Base-by-base conservation (phyloP, 2,329 filamentous ascomycete genomes). In the Coniochaeta pulveracea region DNA sequence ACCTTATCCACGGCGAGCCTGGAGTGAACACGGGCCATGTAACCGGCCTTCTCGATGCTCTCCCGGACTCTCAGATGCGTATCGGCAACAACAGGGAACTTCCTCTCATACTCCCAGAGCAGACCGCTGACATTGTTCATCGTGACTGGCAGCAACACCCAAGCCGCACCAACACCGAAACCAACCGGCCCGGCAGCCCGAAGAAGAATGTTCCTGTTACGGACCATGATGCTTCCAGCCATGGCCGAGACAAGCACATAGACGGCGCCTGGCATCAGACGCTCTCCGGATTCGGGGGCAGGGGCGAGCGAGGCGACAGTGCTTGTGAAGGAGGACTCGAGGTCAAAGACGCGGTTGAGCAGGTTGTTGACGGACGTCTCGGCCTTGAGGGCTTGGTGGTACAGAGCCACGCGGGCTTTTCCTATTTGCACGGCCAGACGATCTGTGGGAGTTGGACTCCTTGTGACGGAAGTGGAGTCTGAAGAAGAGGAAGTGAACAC, bases 211-310 rank as follows among this genome's bases (percentile, higher is more conserved):
- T 82, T 88, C 47, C 89, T 78, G 66, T 93, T 93, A 42, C 89
- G 77, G 35, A 84, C 76, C 35, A 95, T 66, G 54, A 98, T 96
- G 57, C 77, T 86, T 46, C 89, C 91, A 22, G 91, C 85, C 88
- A 98, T 95, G 48, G 85, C 79, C 26, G 88, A 80, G 30, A 98
- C 88, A 19, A 95, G 72, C 29, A 96, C 86, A 62, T 96, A 96
- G 45, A 96, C 76, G 38, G 77, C 69, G 17, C 89, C 89, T 21
- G 91, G 91, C 60, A 96, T 78, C 36, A 98, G 71, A 52, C 78
- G 77, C 67, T 98, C 91, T 54, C 83, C 84, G 39, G 77, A 84
- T 59, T 89, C 81, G 49, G 79, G 80, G 23, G 86, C 68, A 19
- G 91, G 91, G 14, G 88, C 91, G 24, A 98, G 72, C 15, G 82